phyloP scores from a whole-genome alignment of 441 rosid genomes.

The Daphne laureola region DNA sequence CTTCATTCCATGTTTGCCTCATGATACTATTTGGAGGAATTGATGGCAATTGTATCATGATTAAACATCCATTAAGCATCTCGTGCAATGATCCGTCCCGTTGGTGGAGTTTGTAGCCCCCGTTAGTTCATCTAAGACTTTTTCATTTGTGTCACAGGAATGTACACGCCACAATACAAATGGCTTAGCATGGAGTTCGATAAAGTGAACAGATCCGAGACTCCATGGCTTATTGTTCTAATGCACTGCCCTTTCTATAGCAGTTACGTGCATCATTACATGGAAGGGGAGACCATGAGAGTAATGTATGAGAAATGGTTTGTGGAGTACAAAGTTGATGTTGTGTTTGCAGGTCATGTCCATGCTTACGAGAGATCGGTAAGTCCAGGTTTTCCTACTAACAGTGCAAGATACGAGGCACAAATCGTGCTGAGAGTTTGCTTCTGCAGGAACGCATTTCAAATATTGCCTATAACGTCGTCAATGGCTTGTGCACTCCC shows the following conservation, averaged over 20 bases:
- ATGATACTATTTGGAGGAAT: too few relatives aligned
- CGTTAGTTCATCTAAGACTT: too few relatives aligned
- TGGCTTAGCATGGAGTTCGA: slow-evolving; percentile 67
- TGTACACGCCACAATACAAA: slow-evolving; percentile 71
- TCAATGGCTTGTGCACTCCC: slow-evolving; percentile 49
- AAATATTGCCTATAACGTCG: slow-evolving; percentile 54
- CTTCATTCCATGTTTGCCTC: too few relatives aligned
- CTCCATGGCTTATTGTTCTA: slow-evolving; percentile 84
- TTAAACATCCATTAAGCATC: too few relatives aligned
- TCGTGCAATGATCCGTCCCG: too few relatives aligned
- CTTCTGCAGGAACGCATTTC: slow-evolving; percentile 64
- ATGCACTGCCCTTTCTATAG: slow-evolving; percentile 82
- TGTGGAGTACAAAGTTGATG: slow-evolving; percentile 68
- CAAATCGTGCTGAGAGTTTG: too few relatives aligned
- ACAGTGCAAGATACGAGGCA: neutral
- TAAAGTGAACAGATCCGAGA: slow-evolving; percentile 68
- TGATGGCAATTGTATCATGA: too few relatives aligned
- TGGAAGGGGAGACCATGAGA: slow-evolving; percentile 96
- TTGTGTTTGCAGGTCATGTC: slow-evolving; percentile 80
- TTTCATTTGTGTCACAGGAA: slow-evolving; percentile 23
- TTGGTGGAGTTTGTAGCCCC: too few relatives aligned
- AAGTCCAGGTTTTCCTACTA: slow-evolving; percentile 21
- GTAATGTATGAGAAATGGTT: slow-evolving; percentile 71
- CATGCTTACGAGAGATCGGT: slow-evolving; percentile 91
- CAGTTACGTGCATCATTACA: slow-evolving; percentile 74